phyloP scores from a whole-genome alignment of 2,329 filamentous ascomycete species.

The Aspergillus pseudoglaucus region DNA sequence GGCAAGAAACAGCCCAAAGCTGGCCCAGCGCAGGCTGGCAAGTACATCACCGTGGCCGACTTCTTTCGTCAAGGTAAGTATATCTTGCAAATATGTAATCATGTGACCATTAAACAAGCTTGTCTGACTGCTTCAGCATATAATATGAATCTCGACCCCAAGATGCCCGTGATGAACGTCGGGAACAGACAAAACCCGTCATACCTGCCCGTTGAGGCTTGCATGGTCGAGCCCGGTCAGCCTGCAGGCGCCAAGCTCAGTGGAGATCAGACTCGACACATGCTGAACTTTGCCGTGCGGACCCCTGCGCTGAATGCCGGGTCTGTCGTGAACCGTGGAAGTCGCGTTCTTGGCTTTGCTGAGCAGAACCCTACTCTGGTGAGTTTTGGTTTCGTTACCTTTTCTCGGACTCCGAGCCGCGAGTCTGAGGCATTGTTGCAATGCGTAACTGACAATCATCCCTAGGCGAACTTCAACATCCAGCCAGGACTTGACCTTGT shows the following conservation, averaged over 20 bases:
- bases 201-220: conserved; percentile 63
- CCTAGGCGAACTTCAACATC: conserved; percentile 56
- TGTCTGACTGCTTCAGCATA: conserved; percentile 20
- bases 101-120: neutral
- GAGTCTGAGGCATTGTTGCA: neutral
- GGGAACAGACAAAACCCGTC: conserved; percentile 52
- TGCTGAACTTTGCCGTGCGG: conserved; percentile 69
- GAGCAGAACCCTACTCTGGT: conserved; percentile 40
- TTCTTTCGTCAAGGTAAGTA: conserved; percentile 43
- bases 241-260: conserved; percentile 54
- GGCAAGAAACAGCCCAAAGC: conserved; percentile 24
- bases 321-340: conserved; percentile 56
- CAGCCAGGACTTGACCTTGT: conserved; percentile 46
- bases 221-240: conserved; percentile 60
- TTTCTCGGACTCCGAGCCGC: too few relatives aligned
- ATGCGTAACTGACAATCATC: neutral
- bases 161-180: conserved; percentile 60
- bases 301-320: conserved; percentile 59
- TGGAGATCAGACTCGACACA: conserved; percentile 55
- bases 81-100: neutral
- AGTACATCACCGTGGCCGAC: conserved; percentile 48
- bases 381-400: conserved; percentile 12
- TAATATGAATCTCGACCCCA: conserved; percentile 28
- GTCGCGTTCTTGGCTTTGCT: conserved; percentile 49
- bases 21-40: conserved; percentile 24